Conservation (phyloP, 176 grass and related monocot species). For the Aegilops sharonensis region DNA sequence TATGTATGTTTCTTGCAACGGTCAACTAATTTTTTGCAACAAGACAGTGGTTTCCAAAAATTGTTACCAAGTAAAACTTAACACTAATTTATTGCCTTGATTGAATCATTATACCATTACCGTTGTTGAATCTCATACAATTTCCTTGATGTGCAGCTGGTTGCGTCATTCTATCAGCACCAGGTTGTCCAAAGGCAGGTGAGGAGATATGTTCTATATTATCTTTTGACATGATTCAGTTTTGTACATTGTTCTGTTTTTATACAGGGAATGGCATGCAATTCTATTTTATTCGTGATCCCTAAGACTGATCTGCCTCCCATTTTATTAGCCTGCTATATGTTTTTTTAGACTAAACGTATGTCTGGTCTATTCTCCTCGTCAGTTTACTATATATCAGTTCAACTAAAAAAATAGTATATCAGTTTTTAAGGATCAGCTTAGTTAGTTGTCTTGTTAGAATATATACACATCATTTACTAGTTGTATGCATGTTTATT, state of each 20-base stretch:
- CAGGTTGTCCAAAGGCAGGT: constrained; percentile 93
- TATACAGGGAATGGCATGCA: not conserved
- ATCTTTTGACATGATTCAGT: not conserved
- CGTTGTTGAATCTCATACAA: not conserved
- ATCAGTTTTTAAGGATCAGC: no score
- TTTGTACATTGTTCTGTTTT: not conserved
- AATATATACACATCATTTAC: not conserved
- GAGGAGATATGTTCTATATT: constrained; percentile 26
- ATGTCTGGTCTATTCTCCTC: not conserved
- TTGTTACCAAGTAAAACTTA: not conserved
- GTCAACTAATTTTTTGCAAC: not conserved
- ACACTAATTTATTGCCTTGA: not conserved
- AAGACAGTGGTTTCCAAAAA: not conserved
- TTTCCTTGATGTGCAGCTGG: constrained; percentile 54
- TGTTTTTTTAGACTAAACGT: not conserved
- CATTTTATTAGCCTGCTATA: not conserved
- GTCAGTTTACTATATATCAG: not conserved
- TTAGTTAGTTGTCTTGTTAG: not conserved
- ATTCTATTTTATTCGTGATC: not conserved
- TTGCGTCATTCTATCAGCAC: constrained; percentile 84
- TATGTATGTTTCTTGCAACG: not conserved
- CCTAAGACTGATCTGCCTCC: not conserved
- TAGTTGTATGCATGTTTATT: not conserved
- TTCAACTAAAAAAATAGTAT: no score
- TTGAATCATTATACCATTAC: not conserved